Base-by-base conservation (phyloP, 2,329 filamentous ascomycete genomes). In the Penicillium polonicum region DNA sequence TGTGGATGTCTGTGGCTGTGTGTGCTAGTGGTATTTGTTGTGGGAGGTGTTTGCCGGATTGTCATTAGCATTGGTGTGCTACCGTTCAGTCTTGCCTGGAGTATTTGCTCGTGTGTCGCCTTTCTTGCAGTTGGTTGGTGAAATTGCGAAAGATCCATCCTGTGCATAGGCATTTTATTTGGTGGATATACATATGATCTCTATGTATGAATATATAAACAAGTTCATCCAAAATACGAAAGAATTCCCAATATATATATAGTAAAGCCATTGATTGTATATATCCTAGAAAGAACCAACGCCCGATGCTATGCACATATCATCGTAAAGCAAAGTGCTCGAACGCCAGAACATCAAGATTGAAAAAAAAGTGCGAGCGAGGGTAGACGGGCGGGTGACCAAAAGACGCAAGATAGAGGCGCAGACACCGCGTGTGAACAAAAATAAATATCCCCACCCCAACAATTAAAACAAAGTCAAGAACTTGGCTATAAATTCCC, bases 251-350 rank as follows among this genome's bases (percentile, higher is more conserved):
- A 31, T 15, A 33, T 33, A 13, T 6, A 15, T 33, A 27, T 48
- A 53, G 42, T 17, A n/a, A 48, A 46, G 51, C 13, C 33, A 31
- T 53, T 48, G 42, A 59, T 57, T 61, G 58, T 60, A 62, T 52
- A 46, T 33, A 50, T 21, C 50, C 38, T 55, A 46, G 56, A 63
- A 48, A 33, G 23, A 58, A 52, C 46, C 36, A 69, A 68, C 68
- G 65, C 68, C 68, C 48, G 38, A 62, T 68, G 67, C 67, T 63
- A 69, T 69, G 67, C 68, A 65, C 52, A 64, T 67, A 60, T 59
- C 56, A 60, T 53, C 31, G 45, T 54, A 61, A 56, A 54, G 38
- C 21, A 52, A 50, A 29, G 49, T 58, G 55, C 48, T 57, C 27
- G 36, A 64, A 66, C 60, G 60, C 66, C 61, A 57, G 48, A 49